Evolutionary conservation across 2,329 filamentous ascomycete species (phyloP).

Genomic region (Cryphonectria parasitica): DNA sequence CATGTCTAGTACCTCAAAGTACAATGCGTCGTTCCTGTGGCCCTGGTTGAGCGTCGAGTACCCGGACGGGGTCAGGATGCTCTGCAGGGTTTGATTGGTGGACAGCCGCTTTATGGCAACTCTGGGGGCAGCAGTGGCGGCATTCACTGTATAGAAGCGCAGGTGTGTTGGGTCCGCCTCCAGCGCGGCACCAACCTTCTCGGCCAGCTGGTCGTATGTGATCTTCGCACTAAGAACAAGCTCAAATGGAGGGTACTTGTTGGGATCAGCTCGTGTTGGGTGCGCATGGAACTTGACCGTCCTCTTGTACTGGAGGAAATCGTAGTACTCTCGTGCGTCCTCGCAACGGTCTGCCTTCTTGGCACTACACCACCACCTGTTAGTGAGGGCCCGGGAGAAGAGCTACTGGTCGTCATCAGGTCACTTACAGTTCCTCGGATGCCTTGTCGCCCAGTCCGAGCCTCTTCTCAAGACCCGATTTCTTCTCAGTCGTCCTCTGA

Average conservation of each 20-base stretch:
- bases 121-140: slow-evolving; percentile 76
- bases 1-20: slow-evolving; percentile 93
- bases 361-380: slow-evolving; percentile 27
- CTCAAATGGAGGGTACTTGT: slow-evolving; percentile 69
- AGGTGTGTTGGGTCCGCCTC: slow-evolving; percentile 82
- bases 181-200: slow-evolving; percentile 79
- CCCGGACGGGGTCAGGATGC: slow-evolving; percentile 78
- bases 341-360: slow-evolving; percentile 58
- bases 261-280: slow-evolving; percentile 57
- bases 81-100: slow-evolving; percentile 70
- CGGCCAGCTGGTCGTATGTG: slow-evolving; percentile 83
- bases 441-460: slow-evolving; percentile 43
- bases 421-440: slow-evolving; percentile 41
- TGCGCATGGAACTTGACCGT: slow-evolving; percentile 78
- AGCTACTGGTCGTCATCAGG: background rate
- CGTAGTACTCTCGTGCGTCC: slow-evolving; percentile 87
- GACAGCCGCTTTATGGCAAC: slow-evolving; percentile 70
- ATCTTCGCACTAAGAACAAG: slow-evolving; percentile 85
- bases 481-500: slow-evolving; percentile 65
- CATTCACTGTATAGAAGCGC: slow-evolving; percentile 86
- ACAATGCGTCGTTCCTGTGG: slow-evolving; percentile 78
- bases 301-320: slow-evolving; percentile 86
- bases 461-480: slow-evolving; percentile 46
- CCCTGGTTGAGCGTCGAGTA: slow-evolving; percentile 70
- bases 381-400: slow-evolving; percentile 28